Evolutionary conservation across 371 early-diverging fungal species (phyloP).

Genomic region (Actinomortierella wolfii): DNA sequence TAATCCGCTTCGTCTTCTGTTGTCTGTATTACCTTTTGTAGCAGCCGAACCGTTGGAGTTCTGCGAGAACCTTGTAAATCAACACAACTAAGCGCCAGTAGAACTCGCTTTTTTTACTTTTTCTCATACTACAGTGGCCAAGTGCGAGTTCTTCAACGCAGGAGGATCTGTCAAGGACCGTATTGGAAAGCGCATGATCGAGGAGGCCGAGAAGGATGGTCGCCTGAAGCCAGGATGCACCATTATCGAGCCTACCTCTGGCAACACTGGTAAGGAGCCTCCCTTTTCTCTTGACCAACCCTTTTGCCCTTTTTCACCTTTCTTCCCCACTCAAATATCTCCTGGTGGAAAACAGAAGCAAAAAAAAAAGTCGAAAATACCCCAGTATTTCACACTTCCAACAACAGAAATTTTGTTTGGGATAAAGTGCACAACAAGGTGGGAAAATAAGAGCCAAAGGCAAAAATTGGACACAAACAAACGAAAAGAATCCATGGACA

Average conservation of each 20-base stretch:
- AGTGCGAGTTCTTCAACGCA: conserved; percentile 97
- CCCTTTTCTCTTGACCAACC: no score
- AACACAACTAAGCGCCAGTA: neutral
- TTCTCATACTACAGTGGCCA: conserved; percentile 72
- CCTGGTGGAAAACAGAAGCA: no score
- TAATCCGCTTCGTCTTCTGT: conserved; percentile 8
- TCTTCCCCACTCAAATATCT: no score
- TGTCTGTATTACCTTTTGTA: conserved; percentile 5
- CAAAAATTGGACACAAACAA: neutral
- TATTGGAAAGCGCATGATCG: conserved; percentile 93
- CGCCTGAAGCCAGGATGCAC: conserved; percentile 88
- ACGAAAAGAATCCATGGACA: no score
- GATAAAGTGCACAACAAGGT: no score
- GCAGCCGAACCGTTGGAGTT: neutral
- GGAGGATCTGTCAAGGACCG: conserved; percentile 98
- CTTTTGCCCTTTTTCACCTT: no score
- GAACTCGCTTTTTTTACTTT: neutral
- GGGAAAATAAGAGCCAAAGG: no score
- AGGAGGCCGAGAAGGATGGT: conserved; percentile 92
- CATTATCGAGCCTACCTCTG: conserved; percentile 96
- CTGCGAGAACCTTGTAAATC: neutral
- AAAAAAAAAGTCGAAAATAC: no score
- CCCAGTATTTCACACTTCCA: no score
- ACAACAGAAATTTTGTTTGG: no score
- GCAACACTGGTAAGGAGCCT: conserved; percentile 81